These are phyloP conservation scores for Glycine soja DNA, from an alignment of 306 rosid species.

Conservation along the genomic window DNA sequence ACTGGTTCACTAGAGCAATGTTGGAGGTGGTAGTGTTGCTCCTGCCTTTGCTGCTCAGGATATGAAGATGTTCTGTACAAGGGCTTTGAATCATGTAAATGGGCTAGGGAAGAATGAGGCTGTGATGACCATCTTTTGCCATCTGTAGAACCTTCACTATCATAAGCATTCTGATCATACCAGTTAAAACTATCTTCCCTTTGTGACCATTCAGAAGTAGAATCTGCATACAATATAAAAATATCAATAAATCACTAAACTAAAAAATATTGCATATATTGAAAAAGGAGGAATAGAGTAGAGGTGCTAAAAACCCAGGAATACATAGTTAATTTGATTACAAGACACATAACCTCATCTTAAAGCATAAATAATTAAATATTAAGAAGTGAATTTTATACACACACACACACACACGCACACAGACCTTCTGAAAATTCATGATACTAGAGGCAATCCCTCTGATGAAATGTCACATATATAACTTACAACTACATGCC, in stretches of 20 bases:
- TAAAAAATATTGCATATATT: slow-evolving; percentile 5
- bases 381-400: slow-evolving; percentile 23
- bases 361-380: slow-evolving; percentile 21
- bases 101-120: slow-evolving; percentile 58
- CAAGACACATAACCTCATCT: slow-evolving; percentile 2
- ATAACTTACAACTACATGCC: background rate
- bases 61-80: slow-evolving; percentile 88
- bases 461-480: slow-evolving; percentile 24
- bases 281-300: slow-evolving; percentile 18
- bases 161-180: slow-evolving; percentile 51
- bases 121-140: slow-evolving; percentile 70
- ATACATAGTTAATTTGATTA: slow-evolving; percentile 21
- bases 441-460: slow-evolving; percentile 13
- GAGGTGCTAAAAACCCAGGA: slow-evolving; percentile 1
- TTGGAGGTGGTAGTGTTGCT: slow-evolving; percentile 51
- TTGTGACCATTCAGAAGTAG: slow-evolving; percentile 62
- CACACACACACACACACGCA: background rate
- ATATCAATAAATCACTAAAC: slow-evolving; percentile 39
- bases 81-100: slow-evolving; percentile 59
- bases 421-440: slow-evolving; percentile 13
- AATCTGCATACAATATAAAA: slow-evolving; percentile 42
- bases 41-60: slow-evolving; percentile 80
- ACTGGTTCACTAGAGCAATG: slow-evolving; percentile 77
- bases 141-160: slow-evolving; percentile 52
- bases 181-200: slow-evolving; percentile 57